phyloP scores from a whole-genome alignment of 768 basidiomycete species.

The Podaxis rugospora region DNA sequence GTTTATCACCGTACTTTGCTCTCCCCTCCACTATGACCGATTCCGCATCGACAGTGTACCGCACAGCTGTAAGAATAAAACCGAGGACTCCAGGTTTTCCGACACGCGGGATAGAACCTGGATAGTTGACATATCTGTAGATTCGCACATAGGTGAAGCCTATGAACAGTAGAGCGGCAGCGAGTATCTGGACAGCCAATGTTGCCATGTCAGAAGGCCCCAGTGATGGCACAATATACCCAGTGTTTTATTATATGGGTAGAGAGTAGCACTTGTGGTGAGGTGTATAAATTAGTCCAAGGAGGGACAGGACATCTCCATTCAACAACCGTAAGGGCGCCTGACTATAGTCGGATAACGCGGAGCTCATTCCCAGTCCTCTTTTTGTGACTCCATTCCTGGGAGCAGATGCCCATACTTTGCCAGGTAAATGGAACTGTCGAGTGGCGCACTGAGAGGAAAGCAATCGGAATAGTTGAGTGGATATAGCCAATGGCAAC shows the following conservation, averaged over 20 bases:
- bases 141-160: slow-evolving; percentile 22
- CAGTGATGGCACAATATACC: too few relatives aligned
- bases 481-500: neutral
- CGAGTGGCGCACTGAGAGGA: neutral
- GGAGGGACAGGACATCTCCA: neutral
- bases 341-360: neutral
- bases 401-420: neutral
- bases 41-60: slow-evolving; percentile 27
- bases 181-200: neutral
- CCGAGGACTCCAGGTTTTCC: slow-evolving; percentile 29
- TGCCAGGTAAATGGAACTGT: neutral
- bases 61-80: slow-evolving; percentile 30
- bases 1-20: slow-evolving; percentile 5
- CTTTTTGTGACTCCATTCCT: neutral
- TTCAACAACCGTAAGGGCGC: neutral
- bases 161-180: slow-evolving; percentile 16
- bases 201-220: neutral
- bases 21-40: slow-evolving; percentile 26
- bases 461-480: neutral
- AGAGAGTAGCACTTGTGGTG: neutral
- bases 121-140: slow-evolving; percentile 22
- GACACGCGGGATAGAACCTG: slow-evolving; percentile 27
- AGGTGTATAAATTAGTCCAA: neutral
- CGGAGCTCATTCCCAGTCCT: neutral
- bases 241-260: neutral